A percentile compares a stretch with the other conserved stretches of the same genome.
phyloP scores from a whole-genome alignment of 164 flowering plant species.

The Cinnamomum micranthum region DNA sequence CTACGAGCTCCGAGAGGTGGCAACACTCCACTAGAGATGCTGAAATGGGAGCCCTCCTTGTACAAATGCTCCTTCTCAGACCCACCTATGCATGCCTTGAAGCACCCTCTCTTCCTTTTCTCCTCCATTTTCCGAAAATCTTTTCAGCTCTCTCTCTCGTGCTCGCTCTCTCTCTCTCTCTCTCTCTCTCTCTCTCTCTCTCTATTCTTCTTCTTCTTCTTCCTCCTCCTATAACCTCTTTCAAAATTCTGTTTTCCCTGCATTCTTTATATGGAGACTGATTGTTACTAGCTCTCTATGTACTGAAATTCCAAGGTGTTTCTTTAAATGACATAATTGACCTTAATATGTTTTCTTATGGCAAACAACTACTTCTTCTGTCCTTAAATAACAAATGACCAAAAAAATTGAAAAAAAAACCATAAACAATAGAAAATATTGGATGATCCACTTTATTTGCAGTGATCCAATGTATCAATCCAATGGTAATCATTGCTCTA shows the following conservation, averaged over 20 bases:
- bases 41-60: conserved; percentile 72
- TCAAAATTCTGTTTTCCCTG: not conserved
- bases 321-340: no score
- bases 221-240: not conserved
- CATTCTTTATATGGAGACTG: no score
- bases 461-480: no score
- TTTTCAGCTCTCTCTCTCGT: not conserved
- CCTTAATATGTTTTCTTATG: no score
- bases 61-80: conserved; percentile 45
- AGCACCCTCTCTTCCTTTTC: conserved; percentile 18
- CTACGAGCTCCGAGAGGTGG: conserved; percentile 89
- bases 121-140: conserved; percentile 11
- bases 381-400: no score
- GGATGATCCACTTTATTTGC: no score
- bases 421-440: no score
- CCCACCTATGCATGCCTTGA: conserved; percentile 40
- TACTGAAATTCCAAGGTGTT: no score
- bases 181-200: not conserved
- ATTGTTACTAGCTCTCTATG: no score
- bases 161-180: not conserved
- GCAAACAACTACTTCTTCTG: no score
- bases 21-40: conserved; percentile 61
- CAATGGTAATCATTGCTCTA: no score
- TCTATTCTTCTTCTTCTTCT: not conserved
- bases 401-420: no score